These are phyloP conservation scores for Heterobasidion irregulare DNA, from an alignment of 1,284 basidiomycete species.

Conservation along the genomic window DNA sequence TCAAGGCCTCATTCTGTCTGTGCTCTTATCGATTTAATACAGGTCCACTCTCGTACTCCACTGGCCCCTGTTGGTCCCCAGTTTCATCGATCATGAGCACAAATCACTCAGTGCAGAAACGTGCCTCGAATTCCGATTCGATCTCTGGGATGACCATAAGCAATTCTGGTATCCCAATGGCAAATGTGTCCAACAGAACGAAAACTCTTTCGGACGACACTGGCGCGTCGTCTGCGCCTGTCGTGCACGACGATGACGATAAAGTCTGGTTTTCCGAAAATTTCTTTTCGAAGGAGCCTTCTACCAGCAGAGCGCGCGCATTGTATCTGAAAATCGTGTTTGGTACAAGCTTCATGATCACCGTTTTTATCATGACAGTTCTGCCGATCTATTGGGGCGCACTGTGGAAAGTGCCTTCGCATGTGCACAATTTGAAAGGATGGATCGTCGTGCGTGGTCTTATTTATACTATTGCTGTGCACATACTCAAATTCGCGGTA, in stretches of 20 bases:
- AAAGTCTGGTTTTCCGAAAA: constrained; percentile 21
- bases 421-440: constrained; percentile 27
- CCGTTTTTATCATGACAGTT: constrained; percentile 22
- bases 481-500: background rate
- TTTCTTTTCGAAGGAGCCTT: constrained; percentile 24
- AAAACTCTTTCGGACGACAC: background rate
- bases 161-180: background rate
- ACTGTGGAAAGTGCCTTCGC: constrained; percentile 18
- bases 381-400: constrained; percentile 33
- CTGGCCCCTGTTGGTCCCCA: too few species aligned
- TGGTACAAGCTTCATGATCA: constrained; percentile 14
- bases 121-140: background rate
- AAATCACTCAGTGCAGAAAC: too few species aligned
- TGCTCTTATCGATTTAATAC: background rate
- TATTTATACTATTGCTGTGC: background rate
- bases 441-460: constrained; percentile 27
- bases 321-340: constrained; percentile 24
- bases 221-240: background rate
- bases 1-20: background rate
- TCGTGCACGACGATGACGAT: background rate
- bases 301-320: constrained; percentile 20
- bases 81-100: too few species aligned
- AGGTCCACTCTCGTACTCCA: background rate
- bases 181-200: background rate
- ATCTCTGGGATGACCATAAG: background rate